A percentile compares a stretch with the other conserved stretches of the same genome.
These are phyloP conservation scores for Pseudomonodictys pantanalensis DNA, from an alignment of 495 filamentous ascomycete genomes.

Conservation along the genomic window DNA sequence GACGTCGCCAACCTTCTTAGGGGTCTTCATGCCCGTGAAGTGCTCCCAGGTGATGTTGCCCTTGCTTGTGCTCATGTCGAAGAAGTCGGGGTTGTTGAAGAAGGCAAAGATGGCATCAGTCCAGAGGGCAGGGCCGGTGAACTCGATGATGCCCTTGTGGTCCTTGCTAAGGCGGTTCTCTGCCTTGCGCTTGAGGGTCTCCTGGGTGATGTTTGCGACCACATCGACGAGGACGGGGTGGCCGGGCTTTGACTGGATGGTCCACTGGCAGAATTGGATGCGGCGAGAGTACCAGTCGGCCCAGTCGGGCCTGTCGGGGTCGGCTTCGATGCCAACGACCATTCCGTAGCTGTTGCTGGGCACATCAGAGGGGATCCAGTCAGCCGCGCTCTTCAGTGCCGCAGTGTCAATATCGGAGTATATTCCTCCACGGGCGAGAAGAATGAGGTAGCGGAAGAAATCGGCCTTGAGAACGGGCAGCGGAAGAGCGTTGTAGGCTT, in stretches of 20 bases:
- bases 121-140: conserved; percentile 93
- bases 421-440: conserved; percentile 89
- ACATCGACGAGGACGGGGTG: conserved; percentile 89
- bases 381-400: conserved; percentile 74
- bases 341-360: conserved; percentile 75
- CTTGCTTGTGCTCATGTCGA: conserved; percentile 68
- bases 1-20: conserved; percentile 91
- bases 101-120: conserved; percentile 89
- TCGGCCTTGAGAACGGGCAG: conserved; percentile 91
- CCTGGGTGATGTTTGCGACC: conserved; percentile 77
- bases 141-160: conserved; percentile 81
- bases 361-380: conserved; percentile 81
- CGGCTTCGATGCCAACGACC: conserved; percentile 92
- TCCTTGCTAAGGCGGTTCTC: conserved; percentile 64
- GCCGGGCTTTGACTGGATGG: conserved; percentile 91
- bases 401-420: conserved; percentile 96
- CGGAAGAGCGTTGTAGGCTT: conserved; percentile 83
- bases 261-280: conserved; percentile 99
- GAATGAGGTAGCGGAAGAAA: conserved; percentile 95
- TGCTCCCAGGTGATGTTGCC: conserved; percentile 79
- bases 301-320: conserved; percentile 92
- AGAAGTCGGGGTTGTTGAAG: conserved; percentile 89
- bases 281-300: conserved; percentile 90
- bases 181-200: conserved; percentile 73
- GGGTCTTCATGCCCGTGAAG: conserved; percentile 78